Conservation (phyloP, 2,329 filamentous ascomycete genomes). For the Amylocarpus encephaloides region DNA sequence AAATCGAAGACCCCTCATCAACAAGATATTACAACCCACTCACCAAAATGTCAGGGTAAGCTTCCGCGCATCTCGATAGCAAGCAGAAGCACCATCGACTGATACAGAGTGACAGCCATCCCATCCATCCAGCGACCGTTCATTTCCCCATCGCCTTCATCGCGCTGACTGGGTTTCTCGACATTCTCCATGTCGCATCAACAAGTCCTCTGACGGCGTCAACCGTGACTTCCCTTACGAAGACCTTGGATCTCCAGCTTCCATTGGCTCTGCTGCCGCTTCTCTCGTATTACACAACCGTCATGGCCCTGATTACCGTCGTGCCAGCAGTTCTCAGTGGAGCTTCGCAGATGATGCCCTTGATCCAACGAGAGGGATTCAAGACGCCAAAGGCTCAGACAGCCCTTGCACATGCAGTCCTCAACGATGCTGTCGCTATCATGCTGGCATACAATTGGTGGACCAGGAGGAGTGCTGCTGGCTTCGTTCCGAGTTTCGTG, state of each 20-base stretch:
- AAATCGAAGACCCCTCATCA: too few species aligned
- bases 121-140: constrained; percentile 15
- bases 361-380: constrained; percentile 12
- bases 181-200: constrained; percentile 7
- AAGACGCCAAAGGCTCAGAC: constrained; percentile 8
- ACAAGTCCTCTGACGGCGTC: background rate
- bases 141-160: constrained; percentile 18
- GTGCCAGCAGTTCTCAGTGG: constrained; percentile 13
- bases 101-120: constrained; percentile 1
- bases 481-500: constrained; percentile 1
- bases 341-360: constrained; percentile 3
- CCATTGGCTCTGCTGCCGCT: constrained; percentile 5
- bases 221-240: background rate
- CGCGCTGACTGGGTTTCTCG: constrained; percentile 7
- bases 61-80: too few species aligned
- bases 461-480: constrained; percentile 4
- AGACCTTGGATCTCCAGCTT: background rate
- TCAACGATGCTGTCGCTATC: constrained; percentile 10
- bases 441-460: constrained; percentile 10
- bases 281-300: constrained; percentile 13
- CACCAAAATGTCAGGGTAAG: constrained; percentile 6
- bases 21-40: too few species aligned
- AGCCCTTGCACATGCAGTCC: constrained; percentile 6
- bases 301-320: constrained; percentile 9
- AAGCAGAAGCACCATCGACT: too few species aligned